These are phyloP conservation scores for Colletotrichum sp. DNA, from an alignment of 2,329 filamentous ascomycete genomes.

Conservation along the genomic window DNA sequence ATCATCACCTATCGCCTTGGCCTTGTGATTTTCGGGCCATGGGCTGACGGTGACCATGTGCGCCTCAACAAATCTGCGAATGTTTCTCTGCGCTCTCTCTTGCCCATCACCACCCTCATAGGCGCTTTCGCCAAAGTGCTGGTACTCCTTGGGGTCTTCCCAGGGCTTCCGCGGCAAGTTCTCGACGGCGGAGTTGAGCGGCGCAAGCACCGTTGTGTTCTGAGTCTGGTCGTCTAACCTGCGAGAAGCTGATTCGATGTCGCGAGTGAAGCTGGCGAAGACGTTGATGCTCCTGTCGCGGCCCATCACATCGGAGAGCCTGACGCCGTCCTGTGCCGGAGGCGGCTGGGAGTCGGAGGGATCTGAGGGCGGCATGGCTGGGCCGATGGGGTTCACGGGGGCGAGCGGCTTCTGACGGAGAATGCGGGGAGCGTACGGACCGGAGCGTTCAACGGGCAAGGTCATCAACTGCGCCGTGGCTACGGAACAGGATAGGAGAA, in stretches of 20 bases:
- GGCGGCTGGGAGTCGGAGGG: conserved; percentile 29
- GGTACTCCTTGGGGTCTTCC: conserved; percentile 79
- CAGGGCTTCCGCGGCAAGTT: conserved; percentile 83
- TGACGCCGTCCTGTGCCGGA: conserved; percentile 54
- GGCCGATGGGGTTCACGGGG: conserved; percentile 21
- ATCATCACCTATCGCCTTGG: conserved; percentile 67
- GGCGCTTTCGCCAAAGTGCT: conserved; percentile 67
- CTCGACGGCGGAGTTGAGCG: conserved; percentile 82
- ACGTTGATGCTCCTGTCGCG: conserved; percentile 80
- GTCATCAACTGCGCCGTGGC: conserved; percentile 9
- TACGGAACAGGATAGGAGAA: conserved; percentile 8
- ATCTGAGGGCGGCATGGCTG: conserved; percentile 28
- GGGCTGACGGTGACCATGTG: conserved; percentile 80
- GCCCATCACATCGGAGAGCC: conserved; percentile 85
- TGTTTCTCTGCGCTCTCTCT: conserved; percentile 77
- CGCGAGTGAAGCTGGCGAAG: conserved; percentile 81
- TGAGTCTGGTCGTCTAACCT: conserved; percentile 70
- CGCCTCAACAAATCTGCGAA: conserved; percentile 82
- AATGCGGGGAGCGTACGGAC: conserved; percentile 1
- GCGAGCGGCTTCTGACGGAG: conserved; percentile 20
- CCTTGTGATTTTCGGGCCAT: conserved; percentile 73
- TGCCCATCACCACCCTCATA: conserved; percentile 79
- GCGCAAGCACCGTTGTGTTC: conserved; percentile 87
- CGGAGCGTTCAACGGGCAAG: conserved; percentile 11
- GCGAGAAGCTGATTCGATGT: conserved; percentile 70